Conservation (phyloP, 2,329 filamentous ascomycete species). For the Pyricularia pennisetigena region DNA sequence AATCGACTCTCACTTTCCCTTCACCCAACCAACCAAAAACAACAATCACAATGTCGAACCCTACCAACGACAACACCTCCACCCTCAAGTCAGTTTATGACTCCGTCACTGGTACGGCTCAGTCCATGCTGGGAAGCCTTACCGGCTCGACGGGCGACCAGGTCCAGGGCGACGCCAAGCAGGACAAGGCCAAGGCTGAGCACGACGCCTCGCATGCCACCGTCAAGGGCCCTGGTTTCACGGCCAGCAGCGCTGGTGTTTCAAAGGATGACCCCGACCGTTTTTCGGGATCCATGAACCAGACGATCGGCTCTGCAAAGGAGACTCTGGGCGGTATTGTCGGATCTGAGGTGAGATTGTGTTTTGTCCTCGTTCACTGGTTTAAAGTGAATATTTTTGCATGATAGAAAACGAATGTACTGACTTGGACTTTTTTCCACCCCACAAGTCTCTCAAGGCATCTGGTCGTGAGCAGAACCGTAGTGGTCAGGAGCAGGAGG, state of each 20-base stretch:
- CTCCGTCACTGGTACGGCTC: constrained; percentile 60
- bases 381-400: background rate
- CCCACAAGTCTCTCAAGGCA: constrained; percentile 53
- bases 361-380: background rate
- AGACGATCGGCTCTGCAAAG: constrained; percentile 80
- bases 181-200: constrained; percentile 56
- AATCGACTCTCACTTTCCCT: constrained; percentile 11
- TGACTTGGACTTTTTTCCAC: background rate
- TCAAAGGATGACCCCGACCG: constrained; percentile 66
- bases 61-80: constrained; percentile 45
- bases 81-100: constrained; percentile 73
- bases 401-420: background rate
- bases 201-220: constrained; percentile 67
- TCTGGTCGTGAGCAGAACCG: constrained; percentile 69
- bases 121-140: constrained; percentile 61
- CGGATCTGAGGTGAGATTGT: constrained; percentile 53
- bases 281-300: constrained; percentile 67
- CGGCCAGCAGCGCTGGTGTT: constrained; percentile 58
- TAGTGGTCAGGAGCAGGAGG: constrained; percentile 72
- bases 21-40: constrained; percentile 8
- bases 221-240: constrained; percentile 62
- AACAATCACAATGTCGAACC: constrained; percentile 26
- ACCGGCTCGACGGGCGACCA: constrained; percentile 65
- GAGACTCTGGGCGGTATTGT: constrained; percentile 67
- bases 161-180: constrained; percentile 51